Base-by-base conservation (phyloP, 257 asterid genomes). In the Nicotiana paniculata region DNA sequence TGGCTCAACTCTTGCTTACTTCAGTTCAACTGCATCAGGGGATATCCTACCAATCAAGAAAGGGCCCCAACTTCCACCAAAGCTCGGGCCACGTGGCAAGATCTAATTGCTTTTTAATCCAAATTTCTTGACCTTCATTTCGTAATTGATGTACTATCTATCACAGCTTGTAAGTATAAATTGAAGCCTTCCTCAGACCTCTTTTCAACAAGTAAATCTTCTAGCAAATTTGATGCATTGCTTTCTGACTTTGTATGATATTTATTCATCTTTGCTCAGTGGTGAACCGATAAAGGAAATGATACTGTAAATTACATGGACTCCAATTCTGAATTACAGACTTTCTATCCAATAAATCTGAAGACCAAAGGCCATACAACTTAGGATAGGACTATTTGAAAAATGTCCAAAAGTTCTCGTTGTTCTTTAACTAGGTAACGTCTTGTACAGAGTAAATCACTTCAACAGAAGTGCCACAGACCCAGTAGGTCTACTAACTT, bases 51-150 rank as follows among this genome's bases (percentile, higher is more conserved):
- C 99, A 0, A 96, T 94, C 66, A 93, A 91, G 86, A 96, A 89
- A 86, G 98, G 98, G 37, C 99, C 99, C 24, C 98, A 94, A 87
- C 99, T 91, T 33, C 95, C 99, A 17, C 99, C 98, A 59, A 90
- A 88, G 84, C 89, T 58, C 3, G 98, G 97, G 13, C 99, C 98
- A 1, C 91, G 97, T 35, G 97, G 94, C 77, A 96, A 94, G 86
- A 92, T 94, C 87, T 93, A 90, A 88, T 64, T 79, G 35, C 62
- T 35, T 32, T 24, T 30, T 2, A 46, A 70, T 68, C 70, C 64
- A 76, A 63, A 55, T 88, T 82, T 78, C 72, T 30, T 28, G 48
- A 39, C 81, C 58, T 65, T 83, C 67, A 74, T 39, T 10, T 32
- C 83, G 84, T 84, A 79, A 37, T 81, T 70, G 83, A 86, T 90